Base-by-base conservation (phyloP, 805 yeast genomes). In the Grigorovia humatica region DNA sequence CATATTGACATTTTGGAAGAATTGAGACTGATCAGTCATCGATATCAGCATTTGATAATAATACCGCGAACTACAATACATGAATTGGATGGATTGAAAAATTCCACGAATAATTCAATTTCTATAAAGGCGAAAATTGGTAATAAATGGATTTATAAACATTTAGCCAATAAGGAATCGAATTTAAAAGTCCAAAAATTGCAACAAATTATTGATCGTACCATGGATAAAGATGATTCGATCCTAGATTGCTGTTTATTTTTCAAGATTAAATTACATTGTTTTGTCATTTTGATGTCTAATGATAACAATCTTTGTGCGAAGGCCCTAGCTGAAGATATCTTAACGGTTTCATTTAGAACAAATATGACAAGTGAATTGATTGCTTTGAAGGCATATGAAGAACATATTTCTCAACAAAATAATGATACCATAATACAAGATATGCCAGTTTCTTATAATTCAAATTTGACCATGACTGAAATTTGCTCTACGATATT, bases 21-120 rank as follows among this genome's bases (percentile, higher is more conserved):
- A 0, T 61, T 90, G 27, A 64, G 74, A 3, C 59, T 59, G 1
- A 51, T 77, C 8, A 75, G 75, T 4, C 48, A 56, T 0, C 53
- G 65, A 12, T 82, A 72, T 59, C 71, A 74, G 17, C 77, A 80
- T 48, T 59, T 65, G 29, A 70, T 90, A 1, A 71, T 90, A 0
- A 71, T 90, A 3, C 98, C 98, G 0, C 69, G 69, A 4, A 78
- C 82, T 0, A 93, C 84, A 2, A 70, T 87, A 13, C 73, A 70
- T 43, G 98, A 90, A 62, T 72, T 90, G n/a, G 97, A 90, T 67
- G 90, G 90, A 0, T 70, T 90, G 55, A 90, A 90, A 61, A 70
- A 64, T 2, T 72, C 81, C 0, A 51, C 59, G 54, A 9, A 58
- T 12, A 52, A 51, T 7, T 59, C 81, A 0, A 73, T 84, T 9